Percentiles rank a stretch among this genome's conserved stretches.
Conservation (phyloP, 148 eudicot species). For the Chenopodium quinoa region DNA sequence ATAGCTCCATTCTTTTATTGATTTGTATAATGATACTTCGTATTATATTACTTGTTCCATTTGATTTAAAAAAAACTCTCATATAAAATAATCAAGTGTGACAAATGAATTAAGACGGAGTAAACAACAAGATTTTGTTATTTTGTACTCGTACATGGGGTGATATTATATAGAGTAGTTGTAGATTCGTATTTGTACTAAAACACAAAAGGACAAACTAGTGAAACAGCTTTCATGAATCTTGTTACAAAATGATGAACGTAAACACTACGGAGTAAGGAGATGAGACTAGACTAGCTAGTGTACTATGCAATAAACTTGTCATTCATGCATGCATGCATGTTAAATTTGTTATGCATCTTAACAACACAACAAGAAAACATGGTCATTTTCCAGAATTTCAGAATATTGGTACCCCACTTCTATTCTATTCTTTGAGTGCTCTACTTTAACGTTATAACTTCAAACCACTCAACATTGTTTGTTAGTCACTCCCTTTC, state of each 20-base stretch:
- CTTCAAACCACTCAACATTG: not conserved
- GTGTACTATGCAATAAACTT: not conserved
- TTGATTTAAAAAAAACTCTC: too few species aligned
- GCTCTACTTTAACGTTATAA: not conserved
- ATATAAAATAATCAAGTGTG: too few species aligned
- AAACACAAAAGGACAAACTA: not conserved
- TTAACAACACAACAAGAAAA: conserved; percentile 1
- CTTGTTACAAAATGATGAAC: not conserved
- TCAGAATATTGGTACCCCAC: conserved; percentile 10
- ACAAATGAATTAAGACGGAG: too few species aligned
- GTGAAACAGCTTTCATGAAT: not conserved
- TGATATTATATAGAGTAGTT: too few species aligned
- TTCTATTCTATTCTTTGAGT: not conserved
- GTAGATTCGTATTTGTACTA: not conserved
- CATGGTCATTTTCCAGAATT: not conserved
- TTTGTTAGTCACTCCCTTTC: conserved; percentile 9
- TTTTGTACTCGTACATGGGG: too few species aligned
- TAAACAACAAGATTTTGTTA: too few species aligned
- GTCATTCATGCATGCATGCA: not conserved
- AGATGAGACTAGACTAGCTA: not conserved
- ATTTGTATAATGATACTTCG: too few species aligned
- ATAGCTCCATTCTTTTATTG: too few species aligned
- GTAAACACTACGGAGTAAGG: not conserved
- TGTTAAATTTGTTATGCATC: not conserved
- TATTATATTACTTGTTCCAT: too few species aligned